A percentile compares a stretch with the other conserved stretches of the same genome.
These are phyloP conservation scores for Pyrenochaeta sp. DNA, from an alignment of 2,329 filamentous ascomycete species.

Conservation along the genomic window DNA sequence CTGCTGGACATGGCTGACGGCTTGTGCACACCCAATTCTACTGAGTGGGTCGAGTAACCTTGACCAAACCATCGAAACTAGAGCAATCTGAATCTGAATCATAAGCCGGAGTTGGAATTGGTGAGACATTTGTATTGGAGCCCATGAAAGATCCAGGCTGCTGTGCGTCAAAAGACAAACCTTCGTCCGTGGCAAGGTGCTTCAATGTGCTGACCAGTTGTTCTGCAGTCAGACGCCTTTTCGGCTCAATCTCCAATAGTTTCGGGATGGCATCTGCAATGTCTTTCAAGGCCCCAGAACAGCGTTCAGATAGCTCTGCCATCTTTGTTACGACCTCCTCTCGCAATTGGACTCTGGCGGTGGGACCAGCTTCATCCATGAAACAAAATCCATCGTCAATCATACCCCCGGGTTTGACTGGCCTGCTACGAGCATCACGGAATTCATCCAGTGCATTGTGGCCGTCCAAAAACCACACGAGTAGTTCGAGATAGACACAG, in stretches of 20 bases:
- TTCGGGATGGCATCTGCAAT: constrained; percentile 2
- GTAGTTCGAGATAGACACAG: constrained; percentile 31
- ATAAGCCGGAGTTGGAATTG: not conserved
- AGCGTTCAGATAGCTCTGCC: not conserved
- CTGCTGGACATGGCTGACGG: not conserved
- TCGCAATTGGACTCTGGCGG: not conserved
- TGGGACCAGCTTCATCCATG: not conserved
- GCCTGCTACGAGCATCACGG: not conserved
- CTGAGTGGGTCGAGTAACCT: not conserved
- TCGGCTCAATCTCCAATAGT: constrained; percentile 1
- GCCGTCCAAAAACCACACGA: constrained; percentile 29
- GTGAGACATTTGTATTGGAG: not conserved
- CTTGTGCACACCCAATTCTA: not conserved
- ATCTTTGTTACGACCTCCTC: not conserved
- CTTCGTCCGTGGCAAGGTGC: not conserved
- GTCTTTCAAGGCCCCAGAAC: not conserved
- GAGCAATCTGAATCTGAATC: constrained; percentile 3
- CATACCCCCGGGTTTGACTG: not conserved
- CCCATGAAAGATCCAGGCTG: not conserved
- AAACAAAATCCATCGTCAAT: constrained; percentile 2
- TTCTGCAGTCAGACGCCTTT: not conserved
- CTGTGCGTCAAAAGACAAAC: not conserved
- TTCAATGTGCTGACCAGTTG: not conserved
- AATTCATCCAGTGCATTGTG: not conserved
- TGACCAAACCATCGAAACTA: not conserved